phyloP scores from a whole-genome alignment of 768 basidiomycete genomes.

The Termitomyces sp. region DNA sequence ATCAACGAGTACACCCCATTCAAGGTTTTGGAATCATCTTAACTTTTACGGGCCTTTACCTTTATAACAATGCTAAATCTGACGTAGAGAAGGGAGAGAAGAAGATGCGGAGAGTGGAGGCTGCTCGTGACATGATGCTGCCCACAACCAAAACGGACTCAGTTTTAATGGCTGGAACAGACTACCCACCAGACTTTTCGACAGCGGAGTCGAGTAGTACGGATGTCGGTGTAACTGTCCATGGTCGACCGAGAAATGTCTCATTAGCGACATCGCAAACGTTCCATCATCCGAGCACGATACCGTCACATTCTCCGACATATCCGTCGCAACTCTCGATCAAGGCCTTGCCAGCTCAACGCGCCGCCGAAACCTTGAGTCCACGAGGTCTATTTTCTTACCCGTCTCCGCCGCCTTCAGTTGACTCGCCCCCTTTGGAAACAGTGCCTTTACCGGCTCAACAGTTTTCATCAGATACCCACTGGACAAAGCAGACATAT shows the following conservation, averaged over 20 bases:
- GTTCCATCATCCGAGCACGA: constrained; percentile 17
- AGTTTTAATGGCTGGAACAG: constrained; percentile 38
- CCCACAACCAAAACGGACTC: constrained; percentile 65
- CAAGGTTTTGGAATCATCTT: constrained; percentile 88
- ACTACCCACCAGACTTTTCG: constrained; percentile 29
- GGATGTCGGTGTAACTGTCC: constrained; percentile 26
- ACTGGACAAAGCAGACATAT: constrained; percentile 11
- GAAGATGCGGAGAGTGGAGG: constrained; percentile 74
- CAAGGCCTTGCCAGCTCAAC: constrained; percentile 11
- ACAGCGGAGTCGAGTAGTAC: constrained; percentile 30
- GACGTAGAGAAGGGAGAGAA: constrained; percentile 94
- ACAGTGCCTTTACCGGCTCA: constrained; percentile 15
- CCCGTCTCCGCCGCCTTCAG: constrained; percentile 42
- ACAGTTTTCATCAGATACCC: constrained; percentile 12
- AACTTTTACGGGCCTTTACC: constrained; percentile 87
- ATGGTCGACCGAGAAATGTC: constrained; percentile 32
- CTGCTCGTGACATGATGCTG: constrained; percentile 60
- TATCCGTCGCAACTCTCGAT: constrained; percentile 11
- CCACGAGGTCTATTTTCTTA: constrained; percentile 24
- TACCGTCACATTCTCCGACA: constrained; percentile 8
- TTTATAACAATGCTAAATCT: constrained; percentile 93
- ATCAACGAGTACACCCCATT: constrained; percentile 74
- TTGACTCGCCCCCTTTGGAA: constrained; percentile 32
- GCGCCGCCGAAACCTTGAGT: constrained; percentile 1
- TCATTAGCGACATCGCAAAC: constrained; percentile 22